A percentile compares a stretch with the other conserved stretches of the same genome.
phyloP scores from a whole-genome alignment of 2,329 filamentous ascomycete genomes.

The Fusarium luffae region DNA sequence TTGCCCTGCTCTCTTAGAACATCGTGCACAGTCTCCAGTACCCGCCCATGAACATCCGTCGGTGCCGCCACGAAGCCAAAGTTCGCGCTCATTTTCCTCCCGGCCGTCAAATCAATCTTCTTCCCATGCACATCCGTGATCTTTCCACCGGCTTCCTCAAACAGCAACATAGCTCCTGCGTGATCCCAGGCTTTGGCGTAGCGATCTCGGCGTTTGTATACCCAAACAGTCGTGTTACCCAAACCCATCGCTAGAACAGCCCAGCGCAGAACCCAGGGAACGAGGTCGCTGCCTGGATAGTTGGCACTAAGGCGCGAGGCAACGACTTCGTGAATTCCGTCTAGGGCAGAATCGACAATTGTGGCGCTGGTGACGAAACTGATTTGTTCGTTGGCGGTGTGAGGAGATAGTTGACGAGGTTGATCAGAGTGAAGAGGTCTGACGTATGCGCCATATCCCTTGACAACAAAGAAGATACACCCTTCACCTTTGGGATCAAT shows the following conservation, averaged over 20 bases:
- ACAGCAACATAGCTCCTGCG: constrained; percentile 68
- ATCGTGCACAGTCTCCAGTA: constrained; percentile 76
- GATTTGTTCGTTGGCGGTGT: constrained; percentile 46
- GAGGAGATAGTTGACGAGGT: constrained; percentile 50
- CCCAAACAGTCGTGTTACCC: constrained; percentile 66
- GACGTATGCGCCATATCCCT: constrained; percentile 60
- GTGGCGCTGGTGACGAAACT: constrained; percentile 61
- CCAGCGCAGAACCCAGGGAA: constrained; percentile 69
- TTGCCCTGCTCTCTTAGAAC: constrained; percentile 66
- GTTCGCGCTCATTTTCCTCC: constrained; percentile 62
- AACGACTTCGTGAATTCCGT: constrained; percentile 59
- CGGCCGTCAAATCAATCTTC: constrained; percentile 61
- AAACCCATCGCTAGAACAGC: constrained; percentile 62
- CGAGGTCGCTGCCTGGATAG: constrained; percentile 62
- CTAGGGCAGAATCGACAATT: constrained; percentile 58
- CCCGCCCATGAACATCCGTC: constrained; percentile 54
- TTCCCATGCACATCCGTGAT: constrained; percentile 66
- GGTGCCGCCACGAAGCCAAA: constrained; percentile 68
- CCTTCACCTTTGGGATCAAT: constrained; percentile 58
- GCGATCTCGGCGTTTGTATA: constrained; percentile 61
- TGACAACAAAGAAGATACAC: constrained; percentile 63
- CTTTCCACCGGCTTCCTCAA: constrained; percentile 65
- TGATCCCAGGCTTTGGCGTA: constrained; percentile 70
- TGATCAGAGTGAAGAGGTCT: constrained; percentile 51
- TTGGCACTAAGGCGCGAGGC: constrained; percentile 55